Conservation (phyloP, 495 filamentous ascomycete genomes). For the Tuber magnatum region DNA sequence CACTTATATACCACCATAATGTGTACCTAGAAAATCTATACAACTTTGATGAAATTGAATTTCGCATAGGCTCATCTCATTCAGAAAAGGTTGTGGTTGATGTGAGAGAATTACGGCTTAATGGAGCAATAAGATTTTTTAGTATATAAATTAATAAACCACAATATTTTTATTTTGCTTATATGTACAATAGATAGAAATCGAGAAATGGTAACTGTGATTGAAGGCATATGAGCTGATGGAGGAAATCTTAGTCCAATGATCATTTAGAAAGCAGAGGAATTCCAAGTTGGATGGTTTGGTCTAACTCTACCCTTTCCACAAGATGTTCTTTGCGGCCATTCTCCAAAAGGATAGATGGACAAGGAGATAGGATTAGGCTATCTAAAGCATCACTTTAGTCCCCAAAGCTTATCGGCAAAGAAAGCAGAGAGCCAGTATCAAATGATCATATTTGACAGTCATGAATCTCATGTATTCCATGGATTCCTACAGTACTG, state of each 20-base stretch:
- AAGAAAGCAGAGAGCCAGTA: background rate
- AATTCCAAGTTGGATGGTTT: background rate
- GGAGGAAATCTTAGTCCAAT: slow-evolving; percentile 1
- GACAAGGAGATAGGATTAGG: background rate
- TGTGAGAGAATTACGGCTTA: too few species aligned
- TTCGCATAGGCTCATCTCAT: too few species aligned
- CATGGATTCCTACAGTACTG: slow-evolving; percentile 7
- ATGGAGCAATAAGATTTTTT: background rate
- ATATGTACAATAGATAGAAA: background rate
- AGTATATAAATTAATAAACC: background rate
- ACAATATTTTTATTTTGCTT: background rate
- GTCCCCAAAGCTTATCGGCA: background rate
- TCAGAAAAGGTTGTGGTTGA: too few species aligned
- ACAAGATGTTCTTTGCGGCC: background rate
- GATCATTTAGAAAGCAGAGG: slow-evolving; percentile 1
- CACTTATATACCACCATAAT: slow-evolving; percentile 3
- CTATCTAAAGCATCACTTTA: slow-evolving; percentile 8
- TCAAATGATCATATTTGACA: slow-evolving; percentile 1
- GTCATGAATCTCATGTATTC: background rate
- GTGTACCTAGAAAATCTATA: slow-evolving; percentile 1
- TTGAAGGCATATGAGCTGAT: slow-evolving; percentile 7
- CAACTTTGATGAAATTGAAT: too few species aligned
- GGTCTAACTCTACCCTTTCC: background rate
- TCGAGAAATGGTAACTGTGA: slow-evolving; percentile 8
- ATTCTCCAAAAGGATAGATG: slow-evolving; percentile 5